These are phyloP conservation scores for Monosporascus sp. DNA, from an alignment of 2,329 filamentous ascomycete species.

Conservation along the genomic window DNA sequence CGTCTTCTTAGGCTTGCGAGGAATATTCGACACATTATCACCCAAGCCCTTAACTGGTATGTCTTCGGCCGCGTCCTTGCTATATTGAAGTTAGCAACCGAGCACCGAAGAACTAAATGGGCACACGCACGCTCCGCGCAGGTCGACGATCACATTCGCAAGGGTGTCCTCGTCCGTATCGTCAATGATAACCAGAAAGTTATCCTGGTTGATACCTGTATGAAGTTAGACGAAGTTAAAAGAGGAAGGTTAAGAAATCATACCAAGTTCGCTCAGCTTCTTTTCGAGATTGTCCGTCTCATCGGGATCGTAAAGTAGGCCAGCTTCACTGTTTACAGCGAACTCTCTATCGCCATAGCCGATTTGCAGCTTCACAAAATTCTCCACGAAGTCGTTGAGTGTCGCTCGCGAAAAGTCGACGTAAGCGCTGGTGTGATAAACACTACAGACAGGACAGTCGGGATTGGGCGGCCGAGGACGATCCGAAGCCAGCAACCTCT, in stretches of 20 bases:
- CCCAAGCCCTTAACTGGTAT: conserved; percentile 50
- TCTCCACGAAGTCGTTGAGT: conserved; percentile 72
- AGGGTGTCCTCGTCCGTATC: conserved; percentile 69
- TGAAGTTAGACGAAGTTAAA: conserved; percentile 15
- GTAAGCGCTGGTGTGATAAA: conserved; percentile 60
- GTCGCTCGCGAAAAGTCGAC: conserved; percentile 70
- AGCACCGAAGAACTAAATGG: conserved; percentile 12
- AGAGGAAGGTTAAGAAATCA: conserved; percentile 12
- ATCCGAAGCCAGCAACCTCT: conserved; percentile 55
- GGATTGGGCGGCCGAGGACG: conserved; percentile 63
- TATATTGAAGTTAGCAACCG: conserved; percentile 23
- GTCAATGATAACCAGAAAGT: conserved; percentile 80
- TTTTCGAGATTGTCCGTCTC: conserved; percentile 80
- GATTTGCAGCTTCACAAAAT: conserved; percentile 63
- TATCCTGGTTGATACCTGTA: conserved; percentile 62
- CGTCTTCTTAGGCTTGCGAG: conserved; percentile 45
- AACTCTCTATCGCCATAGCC: conserved; percentile 76
- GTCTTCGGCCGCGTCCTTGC: conserved; percentile 37
- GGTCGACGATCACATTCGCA: conserved; percentile 73
- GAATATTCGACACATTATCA: conserved; percentile 43
- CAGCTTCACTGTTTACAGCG: conserved; percentile 66
- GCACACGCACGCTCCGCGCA: conserved; percentile 54
- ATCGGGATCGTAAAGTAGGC: conserved; percentile 84
- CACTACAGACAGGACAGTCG: conserved; percentile 77
- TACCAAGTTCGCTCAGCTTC: conserved; percentile 71